These are phyloP conservation scores for Xylaria intraflava DNA, from an alignment of 495 filamentous ascomycete species.

Conservation along the genomic window DNA sequence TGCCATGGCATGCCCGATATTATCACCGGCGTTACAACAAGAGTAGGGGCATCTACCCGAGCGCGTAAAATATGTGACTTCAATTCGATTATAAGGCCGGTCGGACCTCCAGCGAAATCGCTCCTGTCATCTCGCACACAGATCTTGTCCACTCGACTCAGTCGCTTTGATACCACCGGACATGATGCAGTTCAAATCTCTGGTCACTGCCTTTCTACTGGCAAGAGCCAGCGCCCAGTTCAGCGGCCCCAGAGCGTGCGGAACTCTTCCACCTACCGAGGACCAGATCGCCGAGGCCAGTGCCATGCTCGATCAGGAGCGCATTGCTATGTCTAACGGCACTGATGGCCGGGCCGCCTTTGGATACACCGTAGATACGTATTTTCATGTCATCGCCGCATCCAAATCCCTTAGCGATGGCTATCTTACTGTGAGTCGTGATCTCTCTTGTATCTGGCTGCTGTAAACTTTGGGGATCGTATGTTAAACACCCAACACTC, in stretches of 20 bases:
- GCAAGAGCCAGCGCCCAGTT: constrained; percentile 22
- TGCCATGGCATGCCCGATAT: too few relatives aligned
- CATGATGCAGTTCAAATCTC: constrained; percentile 33
- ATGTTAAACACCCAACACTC: constrained; percentile 2
- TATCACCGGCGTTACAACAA: not conserved
- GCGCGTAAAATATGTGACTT: not conserved
- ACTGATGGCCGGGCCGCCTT: constrained; percentile 16
- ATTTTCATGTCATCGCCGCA: constrained; percentile 57
- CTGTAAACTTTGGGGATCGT: not conserved
- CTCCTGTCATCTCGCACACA: not conserved
- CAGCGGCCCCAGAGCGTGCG: constrained; percentile 29
- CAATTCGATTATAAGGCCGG: constrained; percentile 6
- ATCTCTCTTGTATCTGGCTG: constrained; percentile 11
- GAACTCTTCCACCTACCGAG: constrained; percentile 33
- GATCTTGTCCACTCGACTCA: not conserved
- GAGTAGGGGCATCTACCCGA: not conserved
- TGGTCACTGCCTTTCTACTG: constrained; percentile 25
- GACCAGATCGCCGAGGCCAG: constrained; percentile 32
- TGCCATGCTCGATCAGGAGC: constrained; percentile 22
- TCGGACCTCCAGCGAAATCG: not conserved
- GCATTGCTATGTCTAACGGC: constrained; percentile 20
- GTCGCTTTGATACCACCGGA: not conserved
- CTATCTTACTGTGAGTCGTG: constrained; percentile 41
- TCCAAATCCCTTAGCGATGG: constrained; percentile 40
- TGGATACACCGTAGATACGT: constrained; percentile 42